A percentile compares a stretch with the other conserved stretches of the same genome.
phyloP scores from a whole-genome alignment of 228 moss, liverwort and hornwort species.

The Sphagnum fallax region DNA sequence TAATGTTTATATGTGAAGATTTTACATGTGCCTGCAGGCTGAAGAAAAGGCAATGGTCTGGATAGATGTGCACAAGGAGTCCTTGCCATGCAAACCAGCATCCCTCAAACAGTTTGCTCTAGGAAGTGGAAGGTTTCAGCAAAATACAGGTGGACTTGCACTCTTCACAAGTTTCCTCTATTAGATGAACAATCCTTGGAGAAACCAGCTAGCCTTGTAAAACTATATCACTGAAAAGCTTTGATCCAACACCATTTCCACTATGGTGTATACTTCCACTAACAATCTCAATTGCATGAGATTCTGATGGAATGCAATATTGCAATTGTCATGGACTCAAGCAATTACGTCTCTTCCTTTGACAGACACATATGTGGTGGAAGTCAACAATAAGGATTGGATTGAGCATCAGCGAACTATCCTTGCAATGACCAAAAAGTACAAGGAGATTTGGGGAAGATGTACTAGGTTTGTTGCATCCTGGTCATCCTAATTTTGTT shows the following conservation, averaged over 20 bases:
- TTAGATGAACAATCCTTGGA: background rate
- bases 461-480: conserved; percentile 9
- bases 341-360: background rate
- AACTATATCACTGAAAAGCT: too few relatives aligned
- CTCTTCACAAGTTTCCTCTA: background rate
- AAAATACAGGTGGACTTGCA: too few relatives aligned
- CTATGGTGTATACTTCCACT: too few relatives aligned
- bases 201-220: too few relatives aligned
- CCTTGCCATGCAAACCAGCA: too few relatives aligned
- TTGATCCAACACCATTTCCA: too few relatives aligned
- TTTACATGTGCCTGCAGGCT: background rate
- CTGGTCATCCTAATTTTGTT: too few relatives aligned
- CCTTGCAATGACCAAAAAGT: conserved; percentile 9
- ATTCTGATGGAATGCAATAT: background rate
- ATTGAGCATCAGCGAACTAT: conserved; percentile 15
- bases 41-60: background rate
- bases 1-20: too few relatives aligned
- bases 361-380: conserved; percentile 21
- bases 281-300: background rate
- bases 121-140: too few relatives aligned
- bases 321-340: background rate
- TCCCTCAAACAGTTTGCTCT: too few relatives aligned
- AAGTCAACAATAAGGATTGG: conserved; percentile 21
- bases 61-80: background rate
- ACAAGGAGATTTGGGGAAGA: conserved; percentile 16